Evolutionary conservation across 208 protist genomes (phyloP), one percentile per base, ranked within the genome.

Genomic region (Histomonas meleagridis): DNA sequence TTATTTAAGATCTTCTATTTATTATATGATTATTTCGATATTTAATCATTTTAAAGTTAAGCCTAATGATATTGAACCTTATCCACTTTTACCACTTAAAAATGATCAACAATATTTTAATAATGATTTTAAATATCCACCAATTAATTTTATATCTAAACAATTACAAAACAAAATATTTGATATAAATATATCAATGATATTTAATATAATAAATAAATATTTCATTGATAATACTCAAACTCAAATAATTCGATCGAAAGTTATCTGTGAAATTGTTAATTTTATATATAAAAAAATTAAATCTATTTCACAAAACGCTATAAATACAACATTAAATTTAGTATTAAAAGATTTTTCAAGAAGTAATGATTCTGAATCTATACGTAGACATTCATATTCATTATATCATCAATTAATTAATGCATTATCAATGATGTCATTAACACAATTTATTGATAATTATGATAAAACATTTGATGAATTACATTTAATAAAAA

Each of bases 311-410:
- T 40, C 76, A 51, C 51, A 86, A 26, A 51, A 40, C 10, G 76
- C 76, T 12, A 32, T 23, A 18, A 46, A 32, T 16, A 86, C 76
- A 18, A 28, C 46, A 21, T 86, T 86, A 18, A 16, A 46, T 18
- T 55, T 86, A n/a, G 46, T 48, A 12, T 32, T 48, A 18, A 86
- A 86, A 86, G 76, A 86, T 38, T 86, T 86, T 48, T 40, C 76
- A 55, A 32, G 76, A 26, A 43, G 76, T 48, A 32, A 55, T 26
- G 76, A 86, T 57, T 23, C 16, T 7, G 21, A 51, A 18, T 40
- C 46, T 26, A 5, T 49, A 32, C 26, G 38, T 5, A 51, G 40
- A 55, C 46, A 51, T 35, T 12, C 76, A 1, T 38, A n/a, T 0
- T 26, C 23, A n/a, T 38, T 86, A 1, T n/a, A 55, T 1, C 43